Conservation (phyloP, 768 basidiomycete genomes). For the Hericium erinaceus region DNA sequence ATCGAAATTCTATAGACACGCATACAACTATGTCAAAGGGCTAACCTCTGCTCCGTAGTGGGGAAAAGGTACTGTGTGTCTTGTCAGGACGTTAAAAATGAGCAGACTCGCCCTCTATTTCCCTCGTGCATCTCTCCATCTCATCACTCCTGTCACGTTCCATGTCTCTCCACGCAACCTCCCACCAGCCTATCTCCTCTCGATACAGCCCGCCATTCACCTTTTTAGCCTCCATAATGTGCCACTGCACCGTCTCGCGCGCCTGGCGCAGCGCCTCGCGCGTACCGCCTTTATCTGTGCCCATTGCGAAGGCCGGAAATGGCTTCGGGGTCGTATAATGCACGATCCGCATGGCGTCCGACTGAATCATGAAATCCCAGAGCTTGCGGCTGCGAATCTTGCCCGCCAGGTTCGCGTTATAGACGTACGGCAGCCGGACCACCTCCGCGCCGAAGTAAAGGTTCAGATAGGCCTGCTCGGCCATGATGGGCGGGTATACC, state of each 20-base stretch:
- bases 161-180: constrained; percentile 24
- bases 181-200: constrained; percentile 28
- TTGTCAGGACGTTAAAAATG: no score
- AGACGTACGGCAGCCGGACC: constrained; percentile 29
- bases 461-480: constrained; percentile 35
- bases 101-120: not conserved
- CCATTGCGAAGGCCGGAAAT: constrained; percentile 10
- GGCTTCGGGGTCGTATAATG: constrained; percentile 32
- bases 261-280: constrained; percentile 5
- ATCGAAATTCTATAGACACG: no score
- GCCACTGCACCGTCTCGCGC: constrained; percentile 16
- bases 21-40: no score
- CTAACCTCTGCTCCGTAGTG: no score
- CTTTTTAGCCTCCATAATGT: constrained; percentile 14
- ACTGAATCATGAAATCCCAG: constrained; percentile 24
- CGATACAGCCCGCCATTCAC: constrained; percentile 19
- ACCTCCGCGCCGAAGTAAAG: constrained; percentile 28
- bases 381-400: constrained; percentile 23
- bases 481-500: constrained; percentile 23
- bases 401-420: constrained; percentile 33
- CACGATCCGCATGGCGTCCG: constrained; percentile 25
- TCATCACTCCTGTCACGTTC: constrained; percentile 1
- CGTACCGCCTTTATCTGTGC: constrained; percentile 2
- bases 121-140: constrained; percentile 6
- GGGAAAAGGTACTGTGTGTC: no score